A percentile compares a stretch with the other conserved stretches of the same genome.
These are phyloP conservation scores for Neocatenulostroma microsporum DNA, from an alignment of 2,329 filamentous ascomycete genomes.

Conservation along the genomic window DNA sequence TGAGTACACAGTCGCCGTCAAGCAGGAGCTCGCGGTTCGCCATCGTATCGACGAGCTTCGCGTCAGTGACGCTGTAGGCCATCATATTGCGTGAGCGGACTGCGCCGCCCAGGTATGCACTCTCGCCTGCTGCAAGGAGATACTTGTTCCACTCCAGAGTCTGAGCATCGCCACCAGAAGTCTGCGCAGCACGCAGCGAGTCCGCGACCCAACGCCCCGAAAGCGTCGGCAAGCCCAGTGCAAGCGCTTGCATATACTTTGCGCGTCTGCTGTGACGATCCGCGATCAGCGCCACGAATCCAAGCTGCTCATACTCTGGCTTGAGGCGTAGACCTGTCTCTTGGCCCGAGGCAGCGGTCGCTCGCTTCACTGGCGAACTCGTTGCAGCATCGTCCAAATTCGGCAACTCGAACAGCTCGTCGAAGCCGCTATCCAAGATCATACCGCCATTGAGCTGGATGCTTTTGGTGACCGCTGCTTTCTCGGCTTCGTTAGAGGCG, in stretches of 20 bases:
- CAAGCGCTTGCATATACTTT: constrained; percentile 92
- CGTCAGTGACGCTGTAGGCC: constrained; percentile 51
- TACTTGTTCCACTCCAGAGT: constrained; percentile 78
- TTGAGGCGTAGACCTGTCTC: constrained; percentile 41
- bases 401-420: constrained; percentile 61
- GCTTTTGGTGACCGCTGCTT: constrained; percentile 50
- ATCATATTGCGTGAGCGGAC: constrained; percentile 64
- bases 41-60: constrained; percentile 52
- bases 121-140: constrained; percentile 76
- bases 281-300: constrained; percentile 79
- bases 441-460: constrained; percentile 66
- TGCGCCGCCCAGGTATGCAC: constrained; percentile 65
- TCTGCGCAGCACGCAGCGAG: constrained; percentile 47
- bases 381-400: constrained; percentile 24
- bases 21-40: constrained; percentile 31
- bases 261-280: constrained; percentile 77
- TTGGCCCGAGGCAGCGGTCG: no score
- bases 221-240: constrained; percentile 79
- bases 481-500: constrained; percentile 48
- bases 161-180: no score
- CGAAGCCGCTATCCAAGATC: constrained; percentile 67
- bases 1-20: constrained; percentile 59
- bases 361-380: constrained; percentile 10
- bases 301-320: constrained; percentile 45
- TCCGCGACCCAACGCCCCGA: constrained; percentile 72